A percentile compares a stretch with the other conserved stretches of the same genome.
These are phyloP conservation scores for Paraconiothyrium brasiliense DNA, from an alignment of 2,329 filamentous ascomycete species.

Conservation along the genomic window DNA sequence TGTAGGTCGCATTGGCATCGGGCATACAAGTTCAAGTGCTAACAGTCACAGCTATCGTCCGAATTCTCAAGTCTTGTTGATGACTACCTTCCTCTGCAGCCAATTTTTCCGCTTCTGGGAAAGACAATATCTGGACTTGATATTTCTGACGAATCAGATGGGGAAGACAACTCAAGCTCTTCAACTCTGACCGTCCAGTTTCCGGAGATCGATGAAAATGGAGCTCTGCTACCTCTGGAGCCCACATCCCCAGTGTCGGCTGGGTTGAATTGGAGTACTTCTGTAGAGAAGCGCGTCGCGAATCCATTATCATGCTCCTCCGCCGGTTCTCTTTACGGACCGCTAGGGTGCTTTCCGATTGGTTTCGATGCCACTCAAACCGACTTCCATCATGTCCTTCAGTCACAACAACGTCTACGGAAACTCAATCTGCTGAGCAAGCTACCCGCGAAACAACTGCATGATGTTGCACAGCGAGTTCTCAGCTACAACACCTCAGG, in stretches of 20 bases:
- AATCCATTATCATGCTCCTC: constrained; percentile 47
- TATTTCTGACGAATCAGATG: constrained; percentile 27
- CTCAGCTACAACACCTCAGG: constrained; percentile 26
- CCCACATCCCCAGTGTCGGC: constrained; percentile 30
- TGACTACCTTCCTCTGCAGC: constrained; percentile 41
- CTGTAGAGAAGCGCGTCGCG: constrained; percentile 32
- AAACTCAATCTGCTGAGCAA: constrained; percentile 41
- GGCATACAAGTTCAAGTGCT: neutral
- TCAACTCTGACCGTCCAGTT: constrained; percentile 46
- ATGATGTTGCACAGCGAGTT: constrained; percentile 28
- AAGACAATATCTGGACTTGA: constrained; percentile 39
- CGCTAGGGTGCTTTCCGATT: constrained; percentile 49
- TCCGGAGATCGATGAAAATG: constrained; percentile 45
- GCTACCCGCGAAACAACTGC: constrained; percentile 35
- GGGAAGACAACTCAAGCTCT: constrained; percentile 37
- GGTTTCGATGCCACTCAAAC: constrained; percentile 42
- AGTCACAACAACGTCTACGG: constrained; percentile 43
- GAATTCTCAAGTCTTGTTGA: constrained; percentile 43
- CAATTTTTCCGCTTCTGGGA: constrained; percentile 38
- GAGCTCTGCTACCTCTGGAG: constrained; percentile 29
- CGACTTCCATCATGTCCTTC: constrained; percentile 45
- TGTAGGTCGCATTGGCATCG: constrained; percentile 27
- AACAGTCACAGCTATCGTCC: constrained; percentile 35
- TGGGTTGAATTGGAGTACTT: constrained; percentile 41
- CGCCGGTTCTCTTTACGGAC: constrained; percentile 36